Base-by-base conservation (phyloP, 345 rosid genomes). In the Garcia nutans region DNA sequence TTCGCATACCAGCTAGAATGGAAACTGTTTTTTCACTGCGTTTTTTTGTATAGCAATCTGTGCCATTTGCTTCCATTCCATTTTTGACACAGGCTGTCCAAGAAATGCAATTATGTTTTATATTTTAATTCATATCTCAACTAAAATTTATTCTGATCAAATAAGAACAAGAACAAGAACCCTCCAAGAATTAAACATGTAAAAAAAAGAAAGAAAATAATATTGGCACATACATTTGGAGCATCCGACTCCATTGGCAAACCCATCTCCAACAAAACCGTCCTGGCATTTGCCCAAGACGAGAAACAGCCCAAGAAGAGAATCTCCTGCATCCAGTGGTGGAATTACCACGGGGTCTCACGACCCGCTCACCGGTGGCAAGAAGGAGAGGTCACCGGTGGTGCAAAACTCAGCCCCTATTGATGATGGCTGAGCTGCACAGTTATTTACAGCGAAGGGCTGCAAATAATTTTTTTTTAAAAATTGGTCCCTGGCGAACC, bases 301-400 rank as follows among this genome's bases (percentile, higher is more conserved):
- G 71, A 0, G 87, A 76, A 77, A 90, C 92, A 57, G 84, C 86
- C 98, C 97, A 93, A 10, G 87, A 89, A 20, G 97, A 85, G 82
- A 90, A 87, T 28, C 98, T 94, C 75, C 93, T 86, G 86, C 98
- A 93, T 19, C 94, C 96, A 26, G n/a, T n/a, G n/a, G n/a, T n/a
- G n/a, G n/a, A n/a, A n/a, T n/a, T n/a, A n/a, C n/a, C n/a, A n/a
- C n/a, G n/a, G n/a, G n/a, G n/a, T n/a, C n/a, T n/a, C n/a, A n/a
- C n/a, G n/a, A n/a, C n/a, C n/a, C n/a, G n/a, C n/a, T n/a, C n/a
- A n/a, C n/a, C n/a, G n/a, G n/a, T n/a, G n/a, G n/a, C n/a, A n/a
- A n/a, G n/a, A n/a, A n/a, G n/a, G n/a, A n/a, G n/a, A n/a, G n/a
- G n/a, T n/a, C n/a, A n/a, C n/a, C n/a, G n/a, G n/a, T n/a, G n/a